Evolutionary conservation across 139 green algal genomes (phyloP), one percentile per base, ranked within the genome.

Genomic region (Chloropicon primus): DNA sequence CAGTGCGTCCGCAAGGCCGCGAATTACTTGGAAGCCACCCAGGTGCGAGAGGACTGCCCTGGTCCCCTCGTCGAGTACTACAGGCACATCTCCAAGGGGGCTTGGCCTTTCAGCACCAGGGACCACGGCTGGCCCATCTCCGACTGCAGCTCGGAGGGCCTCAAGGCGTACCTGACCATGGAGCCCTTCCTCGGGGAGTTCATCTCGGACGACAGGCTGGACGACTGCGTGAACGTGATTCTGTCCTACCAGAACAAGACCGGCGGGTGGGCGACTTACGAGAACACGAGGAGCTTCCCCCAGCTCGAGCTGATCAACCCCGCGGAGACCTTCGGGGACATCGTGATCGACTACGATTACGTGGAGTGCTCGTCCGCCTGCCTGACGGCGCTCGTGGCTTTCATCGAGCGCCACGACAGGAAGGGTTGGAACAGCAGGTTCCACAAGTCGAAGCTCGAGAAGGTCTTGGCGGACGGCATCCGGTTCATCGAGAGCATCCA

Each of bases 61-160:
- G 74, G 82, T 3, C 86, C 91, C 0, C 82, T 97, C 73, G 27
- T 22, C 1, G 28, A 84, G 54, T 97, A 84, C 75, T 98, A 98
- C 89, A 88, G 95, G 76, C 95, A 99, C 88, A 95, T 96, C 82
- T 92, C 82, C 83, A 94, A 94, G 82, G 95, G 95, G 41, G 95
- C 96, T 0, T 99, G 96, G 96, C 95, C 95, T 22, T 99, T 99
- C 86, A 92, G 82, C 71, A 97, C 85, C 0, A 77, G 89, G 0
- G 96, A 99, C 80, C 95, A 99, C 85, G 95, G 96, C 78, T 99
- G 96, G 95, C 96, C 96, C 72, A 98, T 99, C 85, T 88, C 84
- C 10, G 96, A 99, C 85, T 99, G 96, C 87, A 90, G 86, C 25
- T 86, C 84, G 0, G 94, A 98, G 80, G 90, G 90, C 26, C 53